phyloP scores from a whole-genome alignment of 768 basidiomycete species.

The Boletus subparvulus region DNA sequence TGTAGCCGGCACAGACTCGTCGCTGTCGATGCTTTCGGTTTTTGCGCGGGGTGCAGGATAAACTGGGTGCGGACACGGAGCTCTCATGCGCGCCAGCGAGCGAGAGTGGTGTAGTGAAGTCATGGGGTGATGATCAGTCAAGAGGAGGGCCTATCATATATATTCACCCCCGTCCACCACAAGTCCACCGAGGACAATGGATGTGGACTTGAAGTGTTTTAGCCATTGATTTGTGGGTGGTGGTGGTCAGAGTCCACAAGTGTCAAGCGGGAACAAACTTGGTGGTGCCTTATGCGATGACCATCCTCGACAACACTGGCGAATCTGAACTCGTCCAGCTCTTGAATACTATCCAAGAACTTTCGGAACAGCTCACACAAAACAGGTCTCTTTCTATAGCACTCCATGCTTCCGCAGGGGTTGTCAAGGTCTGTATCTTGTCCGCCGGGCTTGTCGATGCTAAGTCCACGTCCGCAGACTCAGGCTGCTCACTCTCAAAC shows the following conservation, averaged over 20 bases:
- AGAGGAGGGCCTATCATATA: neutral
- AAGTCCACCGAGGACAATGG: constrained; percentile 23
- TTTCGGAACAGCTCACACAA: constrained; percentile 78
- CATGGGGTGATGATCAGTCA: constrained; percentile 6
- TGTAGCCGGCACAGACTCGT: constrained; percentile 26
- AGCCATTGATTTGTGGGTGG: constrained; percentile 2
- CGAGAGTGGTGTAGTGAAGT: constrained; percentile 2
- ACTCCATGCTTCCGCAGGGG: constrained; percentile 70
- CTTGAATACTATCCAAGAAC: constrained; percentile 69
- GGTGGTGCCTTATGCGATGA: constrained; percentile 37
- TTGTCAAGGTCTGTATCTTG: constrained; percentile 67
- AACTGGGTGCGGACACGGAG: neutral
- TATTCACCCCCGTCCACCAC: constrained; percentile 11
- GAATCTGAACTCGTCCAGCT: constrained; percentile 65
- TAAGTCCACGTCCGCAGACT: constrained; percentile 43
- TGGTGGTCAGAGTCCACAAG: neutral
- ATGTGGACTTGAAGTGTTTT: too few species aligned
- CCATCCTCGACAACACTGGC: constrained; percentile 49
- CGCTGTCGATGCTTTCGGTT: constrained; percentile 26
- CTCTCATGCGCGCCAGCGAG: constrained; percentile 12
- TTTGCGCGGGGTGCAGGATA: constrained; percentile 4
- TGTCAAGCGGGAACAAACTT: constrained; percentile 9
- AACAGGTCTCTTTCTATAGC: constrained; percentile 72
- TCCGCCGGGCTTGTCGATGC: neutral
- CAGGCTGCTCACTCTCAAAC: constrained; percentile 89